phyloP scores from a whole-genome alignment of 306 rosid genomes.

The Cucumis hystrix region DNA sequence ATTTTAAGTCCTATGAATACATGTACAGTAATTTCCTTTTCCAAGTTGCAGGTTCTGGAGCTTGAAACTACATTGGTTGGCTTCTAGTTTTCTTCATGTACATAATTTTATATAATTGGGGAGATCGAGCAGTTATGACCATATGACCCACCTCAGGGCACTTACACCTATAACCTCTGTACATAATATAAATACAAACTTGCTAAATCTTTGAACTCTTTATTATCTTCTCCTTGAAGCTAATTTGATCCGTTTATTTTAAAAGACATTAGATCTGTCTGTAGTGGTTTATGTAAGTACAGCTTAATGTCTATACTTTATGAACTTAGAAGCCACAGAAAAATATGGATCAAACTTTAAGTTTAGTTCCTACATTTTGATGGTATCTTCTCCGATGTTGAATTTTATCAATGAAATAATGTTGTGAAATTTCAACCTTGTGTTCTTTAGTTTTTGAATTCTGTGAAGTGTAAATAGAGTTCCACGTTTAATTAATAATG shows the following conservation, averaged over 20 bases:
- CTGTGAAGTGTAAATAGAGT: too few species aligned
- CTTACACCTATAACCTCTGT: neutral
- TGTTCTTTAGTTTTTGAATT: too few species aligned
- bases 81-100: neutral
- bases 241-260: neutral
- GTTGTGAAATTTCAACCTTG: too few species aligned
- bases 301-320: too few species aligned
- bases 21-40: constrained; percentile 5
- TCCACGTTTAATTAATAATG: too few species aligned
- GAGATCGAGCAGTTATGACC: neutral
- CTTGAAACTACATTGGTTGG: neutral
- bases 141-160: neutral
- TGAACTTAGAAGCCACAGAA: too few species aligned
- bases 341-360: too few species aligned
- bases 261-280: too few species aligned
- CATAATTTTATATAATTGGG: neutral
- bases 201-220: neutral
- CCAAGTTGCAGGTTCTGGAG: constrained; percentile 2
- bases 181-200: neutral
- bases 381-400: too few species aligned
- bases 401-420: too few species aligned
- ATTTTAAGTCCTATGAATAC: neutral
- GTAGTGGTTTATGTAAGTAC: too few species aligned
- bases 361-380: too few species aligned
- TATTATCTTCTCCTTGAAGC: neutral